These are phyloP conservation scores for Pseudogymnoascus sp. DNA, from an alignment of 2,329 filamentous ascomycete species.

Conservation along the genomic window DNA sequence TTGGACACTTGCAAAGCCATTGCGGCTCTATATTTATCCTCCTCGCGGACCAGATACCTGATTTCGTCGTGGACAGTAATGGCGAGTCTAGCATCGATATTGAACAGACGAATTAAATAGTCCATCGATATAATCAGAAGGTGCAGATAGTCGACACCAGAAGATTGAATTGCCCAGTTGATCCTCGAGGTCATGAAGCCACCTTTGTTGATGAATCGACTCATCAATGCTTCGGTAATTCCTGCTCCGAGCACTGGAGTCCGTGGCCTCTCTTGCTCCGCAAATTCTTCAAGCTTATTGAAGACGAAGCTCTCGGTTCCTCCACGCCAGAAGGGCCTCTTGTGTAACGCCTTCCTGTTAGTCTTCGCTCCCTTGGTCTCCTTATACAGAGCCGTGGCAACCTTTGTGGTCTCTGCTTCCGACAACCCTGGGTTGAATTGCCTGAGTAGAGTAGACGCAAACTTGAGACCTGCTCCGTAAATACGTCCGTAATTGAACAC, in stretches of 20 bases:
- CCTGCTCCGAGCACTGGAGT: constrained; percentile 91
- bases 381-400: constrained; percentile 73
- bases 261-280: constrained; percentile 82
- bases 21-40: constrained; percentile 81
- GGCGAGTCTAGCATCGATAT: constrained; percentile 74
- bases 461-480: constrained; percentile 93
- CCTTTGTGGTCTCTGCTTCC: constrained; percentile 68
- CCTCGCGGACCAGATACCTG: constrained; percentile 76
- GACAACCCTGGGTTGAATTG: constrained; percentile 87
- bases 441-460: constrained; percentile 79
- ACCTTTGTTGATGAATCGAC: constrained; percentile 77
- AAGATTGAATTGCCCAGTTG: constrained; percentile 98
- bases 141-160: constrained; percentile 93
- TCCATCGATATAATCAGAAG: constrained; percentile 92
- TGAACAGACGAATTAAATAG: constrained; percentile 78
- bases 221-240: constrained; percentile 92
- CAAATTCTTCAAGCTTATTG: constrained; percentile 96
- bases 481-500: constrained; percentile 99
- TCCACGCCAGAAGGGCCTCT: constrained; percentile 83
- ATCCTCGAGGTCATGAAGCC: constrained; percentile 94
- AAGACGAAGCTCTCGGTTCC: constrained; percentile 97
- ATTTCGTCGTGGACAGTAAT: constrained; percentile 98
- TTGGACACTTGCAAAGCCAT: constrained; percentile 93
- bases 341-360: constrained; percentile 61
- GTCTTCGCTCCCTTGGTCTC: constrained; percentile 89